Evolutionary conservation across 495 filamentous ascomycete species (phyloP).

Genomic region (Lentithecium fluviatile): DNA sequence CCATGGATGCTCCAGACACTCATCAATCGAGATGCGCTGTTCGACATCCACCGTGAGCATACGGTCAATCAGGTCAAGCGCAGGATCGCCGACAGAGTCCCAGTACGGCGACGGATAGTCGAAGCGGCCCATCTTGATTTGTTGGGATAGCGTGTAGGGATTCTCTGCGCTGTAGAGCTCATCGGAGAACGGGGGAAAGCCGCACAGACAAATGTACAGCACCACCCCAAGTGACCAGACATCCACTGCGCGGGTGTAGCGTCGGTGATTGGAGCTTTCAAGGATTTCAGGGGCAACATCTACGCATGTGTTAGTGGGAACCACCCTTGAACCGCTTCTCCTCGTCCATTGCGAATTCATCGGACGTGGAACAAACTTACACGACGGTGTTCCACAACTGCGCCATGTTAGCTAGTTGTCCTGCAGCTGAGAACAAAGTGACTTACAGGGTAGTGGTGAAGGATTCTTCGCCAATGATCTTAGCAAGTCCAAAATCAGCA

Average conservation of each 20-base stretch:
- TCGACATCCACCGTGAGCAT: constrained; percentile 90
- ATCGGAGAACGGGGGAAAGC: constrained; percentile 95
- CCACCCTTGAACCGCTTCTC: no score
- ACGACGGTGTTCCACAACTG: constrained; percentile 89
- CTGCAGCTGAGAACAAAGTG: neutral
- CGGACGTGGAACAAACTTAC: constrained; percentile 47
- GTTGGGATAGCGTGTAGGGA: constrained; percentile 82
- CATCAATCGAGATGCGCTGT: constrained; percentile 79
- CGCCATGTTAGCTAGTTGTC: constrained; percentile 16
- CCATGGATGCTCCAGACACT: constrained; percentile 93
- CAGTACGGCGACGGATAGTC: constrained; percentile 98
- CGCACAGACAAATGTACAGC: constrained; percentile 98
- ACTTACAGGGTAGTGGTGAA: constrained; percentile 90
- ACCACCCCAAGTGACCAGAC: constrained; percentile 97
- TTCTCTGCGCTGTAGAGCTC: constrained; percentile 76
- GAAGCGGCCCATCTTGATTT: constrained; percentile 85
- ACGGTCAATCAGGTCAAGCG: constrained; percentile 87
- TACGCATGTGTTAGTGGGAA: constrained; percentile 40
- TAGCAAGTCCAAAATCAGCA: constrained; percentile 95
- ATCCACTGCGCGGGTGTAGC: constrained; percentile 94
- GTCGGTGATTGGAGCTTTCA: constrained; percentile 69
- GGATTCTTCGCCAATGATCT: constrained; percentile 97
- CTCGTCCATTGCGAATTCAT: no score
- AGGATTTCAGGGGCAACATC: constrained; percentile 92
- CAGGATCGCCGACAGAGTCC: constrained; percentile 87